These are phyloP conservation scores for Zygotorulaspora chibaensis DNA, from an alignment of 805 yeast species.

Conservation along the genomic window DNA sequence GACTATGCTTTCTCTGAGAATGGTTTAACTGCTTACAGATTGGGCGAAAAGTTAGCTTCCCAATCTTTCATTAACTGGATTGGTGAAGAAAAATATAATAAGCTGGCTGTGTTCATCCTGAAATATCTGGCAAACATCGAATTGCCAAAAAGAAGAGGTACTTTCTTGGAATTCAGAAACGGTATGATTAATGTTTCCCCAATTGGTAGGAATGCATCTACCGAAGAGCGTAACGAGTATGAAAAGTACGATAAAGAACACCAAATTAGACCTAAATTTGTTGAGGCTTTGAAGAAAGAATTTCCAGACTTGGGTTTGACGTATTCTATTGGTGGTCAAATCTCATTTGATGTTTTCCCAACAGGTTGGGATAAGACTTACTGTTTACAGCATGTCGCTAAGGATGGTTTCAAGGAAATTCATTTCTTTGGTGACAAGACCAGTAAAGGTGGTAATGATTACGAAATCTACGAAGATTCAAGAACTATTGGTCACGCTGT, in stretches of 20 bases:
- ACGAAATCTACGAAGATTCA: slow-evolving; percentile 85
- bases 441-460: slow-evolving; percentile 96
- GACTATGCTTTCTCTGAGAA: slow-evolving; percentile 97
- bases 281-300: slow-evolving; percentile 72
- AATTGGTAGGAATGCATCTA: slow-evolving; percentile 96
- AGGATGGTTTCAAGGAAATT: slow-evolving; percentile 78
- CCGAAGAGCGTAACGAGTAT: slow-evolving; percentile 87
- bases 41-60: slow-evolving; percentile 81
- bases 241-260: slow-evolving; percentile 78
- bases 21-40: slow-evolving; percentile 95
- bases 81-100: slow-evolving; percentile 91
- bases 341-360: slow-evolving; percentile 99
- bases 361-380: slow-evolving; percentile 99
- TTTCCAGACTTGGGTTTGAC: slow-evolving; percentile 85
- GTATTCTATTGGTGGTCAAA: slow-evolving; percentile 98
- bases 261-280: slow-evolving; percentile 81
- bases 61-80: slow-evolving; percentile 94
- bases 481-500: slow-evolving; percentile 98
- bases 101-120: slow-evolving; percentile 79
- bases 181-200: slow-evolving; percentile 99
- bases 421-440: slow-evolving; percentile 99
- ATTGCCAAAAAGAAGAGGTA: slow-evolving; percentile 96
- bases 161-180: slow-evolving; percentile 97
- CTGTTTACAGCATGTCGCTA: slow-evolving; percentile 86
- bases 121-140: slow-evolving; percentile 81